phyloP scores from a whole-genome alignment of 1,284 basidiomycete genomes.

The Leccinum ponderosum region DNA sequence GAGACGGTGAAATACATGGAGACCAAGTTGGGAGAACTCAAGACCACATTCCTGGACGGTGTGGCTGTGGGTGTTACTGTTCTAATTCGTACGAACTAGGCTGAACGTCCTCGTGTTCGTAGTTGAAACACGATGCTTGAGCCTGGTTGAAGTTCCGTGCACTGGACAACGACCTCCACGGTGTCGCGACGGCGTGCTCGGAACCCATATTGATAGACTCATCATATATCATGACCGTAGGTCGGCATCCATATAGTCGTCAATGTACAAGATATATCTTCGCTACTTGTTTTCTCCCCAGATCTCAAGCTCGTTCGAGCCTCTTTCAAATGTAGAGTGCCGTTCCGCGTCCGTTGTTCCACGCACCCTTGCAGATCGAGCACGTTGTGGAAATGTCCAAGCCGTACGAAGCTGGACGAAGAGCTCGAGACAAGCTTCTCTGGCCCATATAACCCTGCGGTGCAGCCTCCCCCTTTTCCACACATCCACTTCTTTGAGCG shows the following conservation, averaged over 20 bases:
- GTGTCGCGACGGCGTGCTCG: slow-evolving; percentile 46
- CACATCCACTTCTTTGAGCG: slow-evolving; percentile 47
- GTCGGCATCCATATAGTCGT: slow-evolving; percentile 52
- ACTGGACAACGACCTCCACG: slow-evolving; percentile 41
- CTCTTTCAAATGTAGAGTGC: slow-evolving; percentile 36
- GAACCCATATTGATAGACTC: slow-evolving; percentile 55
- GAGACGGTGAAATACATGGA: too few species aligned
- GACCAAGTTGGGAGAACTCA: too few species aligned
- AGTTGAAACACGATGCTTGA: slow-evolving; percentile 32
- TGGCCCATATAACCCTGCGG: slow-evolving; percentile 61
- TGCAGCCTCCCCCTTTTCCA: slow-evolving; percentile 36
- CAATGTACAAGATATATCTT: slow-evolving; percentile 56
- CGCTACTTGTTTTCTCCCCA: slow-evolving; percentile 57
- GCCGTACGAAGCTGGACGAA: slow-evolving; percentile 40
- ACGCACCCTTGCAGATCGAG: slow-evolving; percentile 54
- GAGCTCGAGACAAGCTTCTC: slow-evolving; percentile 58
- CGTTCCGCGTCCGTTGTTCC: slow-evolving; percentile 56
- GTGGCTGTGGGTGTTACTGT: slow-evolving; percentile 28
- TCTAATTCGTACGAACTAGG: slow-evolving; percentile 47
- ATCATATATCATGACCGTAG: slow-evolving; percentile 27
- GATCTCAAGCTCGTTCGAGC: slow-evolving; percentile 42
- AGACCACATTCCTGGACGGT: too few species aligned
- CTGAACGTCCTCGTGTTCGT: slow-evolving; percentile 40
- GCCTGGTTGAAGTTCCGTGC: slow-evolving; percentile 33
- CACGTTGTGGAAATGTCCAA: slow-evolving; percentile 61